Conservation (phyloP, 2,329 filamentous ascomycete species). For the Aureobasidium sp. region DNA sequence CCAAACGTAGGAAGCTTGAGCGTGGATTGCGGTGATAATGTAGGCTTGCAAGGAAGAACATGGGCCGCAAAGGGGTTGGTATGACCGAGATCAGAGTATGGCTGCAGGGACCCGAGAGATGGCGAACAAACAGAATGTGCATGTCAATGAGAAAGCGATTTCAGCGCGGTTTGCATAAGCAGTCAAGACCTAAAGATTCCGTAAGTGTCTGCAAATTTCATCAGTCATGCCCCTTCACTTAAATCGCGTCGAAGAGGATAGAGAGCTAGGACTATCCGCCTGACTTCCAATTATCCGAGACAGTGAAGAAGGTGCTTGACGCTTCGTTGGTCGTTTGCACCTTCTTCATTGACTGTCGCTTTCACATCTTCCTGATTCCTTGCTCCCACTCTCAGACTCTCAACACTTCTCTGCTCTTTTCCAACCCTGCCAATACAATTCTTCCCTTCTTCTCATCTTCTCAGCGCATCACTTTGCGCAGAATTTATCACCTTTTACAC, state of each 20-base stretch:
- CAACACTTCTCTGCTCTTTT: neutral
- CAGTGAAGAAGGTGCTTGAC: constrained; percentile 2
- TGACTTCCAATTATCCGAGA: neutral
- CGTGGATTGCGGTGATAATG: no score
- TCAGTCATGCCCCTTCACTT: neutral
- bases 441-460: neutral
- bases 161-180: neutral
- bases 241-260: neutral
- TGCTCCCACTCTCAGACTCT: neutral
- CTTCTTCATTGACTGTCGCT: constrained; percentile 13
- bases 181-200: neutral
- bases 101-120: constrained; percentile 5
- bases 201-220: neutral
- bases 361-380: neutral
- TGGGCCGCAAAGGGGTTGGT: no score
- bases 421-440: neutral
- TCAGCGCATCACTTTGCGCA: neutral
- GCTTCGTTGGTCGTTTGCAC: neutral
- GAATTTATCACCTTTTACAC: neutral
- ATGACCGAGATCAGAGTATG: neutral
- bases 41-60: no score
- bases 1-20: no score
- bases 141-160: neutral
- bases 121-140: neutral
- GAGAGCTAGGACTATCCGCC: neutral